Conservation (phyloP, 768 basidiomycete species). For the Hydnomerulius pinastri region DNA sequence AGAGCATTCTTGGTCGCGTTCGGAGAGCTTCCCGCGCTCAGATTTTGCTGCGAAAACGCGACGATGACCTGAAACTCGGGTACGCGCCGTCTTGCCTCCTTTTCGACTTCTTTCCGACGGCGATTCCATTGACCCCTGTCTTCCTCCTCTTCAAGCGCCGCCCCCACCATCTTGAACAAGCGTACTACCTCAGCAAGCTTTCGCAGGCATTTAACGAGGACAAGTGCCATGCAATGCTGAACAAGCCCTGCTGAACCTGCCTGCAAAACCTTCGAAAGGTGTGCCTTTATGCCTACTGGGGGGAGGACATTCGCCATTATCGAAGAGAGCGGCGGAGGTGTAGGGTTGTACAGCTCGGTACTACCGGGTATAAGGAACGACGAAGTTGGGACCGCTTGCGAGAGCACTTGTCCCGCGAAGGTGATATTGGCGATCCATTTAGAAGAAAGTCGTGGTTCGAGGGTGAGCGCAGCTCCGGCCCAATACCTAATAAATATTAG, state of each 20-base stretch:
- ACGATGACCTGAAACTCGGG: slow-evolving; percentile 89
- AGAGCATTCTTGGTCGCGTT: slow-evolving; percentile 54
- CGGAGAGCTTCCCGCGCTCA: slow-evolving; percentile 22
- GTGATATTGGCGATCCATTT: slow-evolving; percentile 92
- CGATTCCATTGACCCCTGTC: slow-evolving; percentile 73
- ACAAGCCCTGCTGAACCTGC: slow-evolving; percentile 66
- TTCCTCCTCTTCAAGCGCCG: slow-evolving; percentile 60
- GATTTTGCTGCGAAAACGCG: slow-evolving; percentile 68
- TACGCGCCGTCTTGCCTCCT: slow-evolving; percentile 71
- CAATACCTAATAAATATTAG: slow-evolving; percentile 58
- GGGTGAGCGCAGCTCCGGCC: slow-evolving; percentile 63
- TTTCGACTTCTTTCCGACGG: slow-evolving; percentile 66
- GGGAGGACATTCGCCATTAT: slow-evolving; percentile 84
- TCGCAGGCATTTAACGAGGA: slow-evolving; percentile 69
- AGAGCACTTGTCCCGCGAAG: slow-evolving; percentile 77
- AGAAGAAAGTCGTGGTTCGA: slow-evolving; percentile 85
- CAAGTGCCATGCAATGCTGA: slow-evolving; percentile 81
- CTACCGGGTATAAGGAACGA: slow-evolving; percentile 58
- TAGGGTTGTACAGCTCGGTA: slow-evolving; percentile 56
- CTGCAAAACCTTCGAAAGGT: slow-evolving; percentile 83
- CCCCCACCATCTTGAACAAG: slow-evolving; percentile 50
- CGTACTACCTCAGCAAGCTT: slow-evolving; percentile 65
- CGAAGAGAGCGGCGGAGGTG: slow-evolving; percentile 70
- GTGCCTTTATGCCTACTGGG: slow-evolving; percentile 61
- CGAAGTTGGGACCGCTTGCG: slow-evolving; percentile 66